phyloP scores from a whole-genome alignment of 169 alveolate genomes.

The Plasmodium berghei region DNA sequence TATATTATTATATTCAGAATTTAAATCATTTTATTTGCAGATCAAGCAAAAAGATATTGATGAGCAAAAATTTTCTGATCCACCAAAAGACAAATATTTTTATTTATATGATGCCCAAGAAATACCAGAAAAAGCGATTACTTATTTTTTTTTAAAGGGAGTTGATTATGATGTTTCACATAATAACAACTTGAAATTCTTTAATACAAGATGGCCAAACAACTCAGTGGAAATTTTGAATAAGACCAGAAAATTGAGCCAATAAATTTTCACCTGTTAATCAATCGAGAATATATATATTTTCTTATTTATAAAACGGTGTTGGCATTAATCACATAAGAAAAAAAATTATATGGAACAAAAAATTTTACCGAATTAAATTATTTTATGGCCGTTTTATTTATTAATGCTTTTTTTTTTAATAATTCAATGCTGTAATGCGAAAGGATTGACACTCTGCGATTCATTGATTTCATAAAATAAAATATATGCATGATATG shows the following conservation, averaged over 20 bases:
- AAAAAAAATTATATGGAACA: not conserved
- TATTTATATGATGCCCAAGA: conserved; percentile 75
- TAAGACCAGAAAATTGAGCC: conserved; percentile 7
- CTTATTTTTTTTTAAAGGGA: conserved; percentile 61
- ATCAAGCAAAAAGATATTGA: conserved; percentile 65
- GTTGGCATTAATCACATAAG: not conserved
- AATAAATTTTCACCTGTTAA: conserved; percentile 4
- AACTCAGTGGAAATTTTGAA: conserved; percentile 67
- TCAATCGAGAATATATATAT: not conserved
- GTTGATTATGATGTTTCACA: conserved; percentile 69
- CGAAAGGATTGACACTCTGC: too few species aligned
- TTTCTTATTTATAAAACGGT: not conserved
- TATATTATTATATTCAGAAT: conserved; percentile 62
- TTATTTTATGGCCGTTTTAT: too few species aligned
- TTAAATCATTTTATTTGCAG: conserved; percentile 65
- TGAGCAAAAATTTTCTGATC: conserved; percentile 36
- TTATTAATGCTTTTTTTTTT: too few species aligned
- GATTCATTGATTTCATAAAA: too few species aligned
- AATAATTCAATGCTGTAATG: too few species aligned
- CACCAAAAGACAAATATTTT: conserved; percentile 75
- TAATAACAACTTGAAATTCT: conserved; percentile 54
- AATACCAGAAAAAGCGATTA: conserved; percentile 47
- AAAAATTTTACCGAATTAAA: not conserved
- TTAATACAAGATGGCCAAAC: conserved; percentile 76
- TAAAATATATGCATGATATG: too few species aligned